A percentile compares a stretch with the other conserved stretches of the same genome.
phyloP scores from a whole-genome alignment of 2,329 filamentous ascomycete genomes.

The Teratosphaeriaceae sp. region DNA sequence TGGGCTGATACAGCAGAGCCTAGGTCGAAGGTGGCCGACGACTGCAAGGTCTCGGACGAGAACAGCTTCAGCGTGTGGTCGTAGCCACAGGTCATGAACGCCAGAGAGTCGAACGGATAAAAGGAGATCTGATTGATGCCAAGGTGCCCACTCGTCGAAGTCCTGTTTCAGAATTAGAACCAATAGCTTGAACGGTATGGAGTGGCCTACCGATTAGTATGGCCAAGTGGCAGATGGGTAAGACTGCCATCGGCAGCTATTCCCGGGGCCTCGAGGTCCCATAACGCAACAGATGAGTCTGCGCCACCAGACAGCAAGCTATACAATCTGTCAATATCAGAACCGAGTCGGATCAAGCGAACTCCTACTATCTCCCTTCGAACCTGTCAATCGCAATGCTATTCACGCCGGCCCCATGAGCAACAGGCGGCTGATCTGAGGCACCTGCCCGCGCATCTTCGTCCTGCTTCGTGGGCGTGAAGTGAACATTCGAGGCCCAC shows the following conservation, averaged over 20 bases:
- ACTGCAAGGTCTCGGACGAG: conserved; percentile 55
- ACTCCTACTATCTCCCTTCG: conserved; percentile 61
- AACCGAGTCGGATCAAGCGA: neutral
- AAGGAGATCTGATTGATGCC: conserved; percentile 72
- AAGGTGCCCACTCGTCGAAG: conserved; percentile 51
- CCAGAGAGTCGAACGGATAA: conserved; percentile 69
- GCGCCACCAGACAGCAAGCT: conserved; percentile 79
- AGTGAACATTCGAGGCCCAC: conserved; percentile 59
- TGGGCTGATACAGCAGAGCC: conserved; percentile 68
- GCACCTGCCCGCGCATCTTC: conserved; percentile 7
- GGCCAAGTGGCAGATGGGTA: conserved; percentile 42
- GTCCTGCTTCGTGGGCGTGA: conserved; percentile 54
- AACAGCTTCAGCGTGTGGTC: conserved; percentile 73
- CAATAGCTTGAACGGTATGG: neutral
- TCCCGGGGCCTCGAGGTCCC: conserved; percentile 66
- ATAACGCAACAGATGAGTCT: conserved; percentile 76
- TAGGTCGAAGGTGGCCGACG: conserved; percentile 62
- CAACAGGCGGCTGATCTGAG: conserved; percentile 8
- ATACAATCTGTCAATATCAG: conserved; percentile 5
- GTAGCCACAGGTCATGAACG: conserved; percentile 71
- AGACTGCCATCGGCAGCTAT: conserved; percentile 3
- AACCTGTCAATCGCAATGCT: conserved; percentile 74
- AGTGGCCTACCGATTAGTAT: conserved; percentile 17
- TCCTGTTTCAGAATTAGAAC: conserved; percentile 15
- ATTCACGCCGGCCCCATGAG: conserved; percentile 70